Conservation (phyloP, 176 grass and related monocot species). For the Eragrostis nindensis region DNA sequence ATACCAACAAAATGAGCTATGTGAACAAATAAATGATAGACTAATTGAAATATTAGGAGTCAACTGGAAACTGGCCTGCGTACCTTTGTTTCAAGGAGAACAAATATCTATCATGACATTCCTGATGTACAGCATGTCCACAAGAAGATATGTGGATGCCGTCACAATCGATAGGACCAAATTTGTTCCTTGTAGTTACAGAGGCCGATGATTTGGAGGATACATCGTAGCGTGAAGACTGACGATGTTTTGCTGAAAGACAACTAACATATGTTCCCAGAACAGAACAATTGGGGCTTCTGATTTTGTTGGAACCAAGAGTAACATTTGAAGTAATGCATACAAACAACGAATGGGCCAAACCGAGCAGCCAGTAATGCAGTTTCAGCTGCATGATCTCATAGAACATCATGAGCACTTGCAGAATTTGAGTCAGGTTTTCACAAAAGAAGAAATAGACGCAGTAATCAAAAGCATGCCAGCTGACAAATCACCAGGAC, state of each 20-base stretch:
- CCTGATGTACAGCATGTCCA: slow-evolving; percentile 97
- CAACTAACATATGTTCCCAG: slow-evolving; percentile 78
- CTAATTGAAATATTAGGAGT: neutral
- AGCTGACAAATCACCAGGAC: no score
- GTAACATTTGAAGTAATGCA: slow-evolving; percentile 32
- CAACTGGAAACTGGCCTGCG: slow-evolving; percentile 14
- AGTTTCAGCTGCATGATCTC: no score
- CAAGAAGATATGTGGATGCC: slow-evolving; percentile 96
- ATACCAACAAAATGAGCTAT: neutral
- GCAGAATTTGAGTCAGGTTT: no score
- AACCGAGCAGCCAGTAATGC: no score
- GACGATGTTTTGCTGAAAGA: slow-evolving; percentile 61
- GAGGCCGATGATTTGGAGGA: slow-evolving; percentile 48
- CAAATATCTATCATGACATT: slow-evolving; percentile 92
- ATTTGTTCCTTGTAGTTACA: slow-evolving; percentile 53
- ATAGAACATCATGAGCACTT: no score
- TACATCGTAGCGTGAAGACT: slow-evolving; percentile 49
- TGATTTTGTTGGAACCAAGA: slow-evolving; percentile 60
- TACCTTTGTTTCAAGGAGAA: slow-evolving; percentile 99
- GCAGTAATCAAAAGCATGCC: no score
- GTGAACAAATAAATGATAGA: slow-evolving; percentile 14
- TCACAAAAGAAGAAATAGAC: no score
- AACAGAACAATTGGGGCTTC: slow-evolving; percentile 66
- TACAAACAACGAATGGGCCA: no score
- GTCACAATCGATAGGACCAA: slow-evolving; percentile 87